Evolutionary conservation across 768 basidiomycete species (phyloP), one percentile per base, ranked within the genome.

Genomic region (Paxillus ammoniavirescens): DNA sequence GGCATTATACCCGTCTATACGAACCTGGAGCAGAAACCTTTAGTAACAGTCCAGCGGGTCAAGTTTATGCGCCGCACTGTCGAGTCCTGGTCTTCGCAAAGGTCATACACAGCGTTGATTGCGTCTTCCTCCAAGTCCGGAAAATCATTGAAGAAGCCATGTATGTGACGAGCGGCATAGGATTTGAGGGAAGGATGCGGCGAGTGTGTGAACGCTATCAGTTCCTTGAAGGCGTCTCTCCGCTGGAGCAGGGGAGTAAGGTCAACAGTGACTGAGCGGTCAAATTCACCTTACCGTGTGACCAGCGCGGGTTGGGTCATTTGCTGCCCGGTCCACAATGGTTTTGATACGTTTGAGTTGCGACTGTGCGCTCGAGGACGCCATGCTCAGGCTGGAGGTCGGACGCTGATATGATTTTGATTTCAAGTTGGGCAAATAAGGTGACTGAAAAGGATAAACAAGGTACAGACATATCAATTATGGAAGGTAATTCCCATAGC

Each of bases 51-150:
- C 44, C 28, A 42, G 17, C 33, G 48, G 31, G 44, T 53, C 58
- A 37, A 47, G 57, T 42, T 41, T 14, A 33, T 41, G 17, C 17
- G 49, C 54, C 75, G 41, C 58, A 86, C 86, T 57, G 72, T 71
- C 12, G 77, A 59, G 37, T 78, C 77, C 45, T 79, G 79, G 71
- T 89, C 87, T 66, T 89, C 87, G 64, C 87, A 89, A 0, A 89
- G 71, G 69, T 89, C 87, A 61, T 89, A 89, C 12, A 89, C 78
- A n/a, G 84, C 83, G 60, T 89, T 84, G 62, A 89, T 87, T 6
- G 84, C 84, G 18, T 80, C 80, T 59, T 89, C 88, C 64, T 87
- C 84, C n/a, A 85, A 71, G 42, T 87, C 87, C 0, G 82, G 81
- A 59, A 87, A 86, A 66, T 86, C 82, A 57, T 72, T 79, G 72